Evolutionary conservation across 805 yeast species (phyloP).

Genomic region (Lipomyces mesembrius): DNA sequence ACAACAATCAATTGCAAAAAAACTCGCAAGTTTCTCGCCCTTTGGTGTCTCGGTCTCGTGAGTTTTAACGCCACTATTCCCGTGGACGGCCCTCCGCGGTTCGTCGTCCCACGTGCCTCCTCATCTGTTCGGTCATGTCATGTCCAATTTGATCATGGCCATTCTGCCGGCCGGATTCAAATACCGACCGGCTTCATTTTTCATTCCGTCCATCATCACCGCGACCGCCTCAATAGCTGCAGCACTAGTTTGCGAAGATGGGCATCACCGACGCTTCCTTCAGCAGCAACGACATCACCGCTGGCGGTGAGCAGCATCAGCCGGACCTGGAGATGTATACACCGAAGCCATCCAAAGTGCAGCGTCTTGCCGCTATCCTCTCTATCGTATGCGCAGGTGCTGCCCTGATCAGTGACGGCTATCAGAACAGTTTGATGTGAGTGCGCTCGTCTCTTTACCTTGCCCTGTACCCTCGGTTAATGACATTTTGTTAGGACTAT

Average conservation of each 20-base stretch:
- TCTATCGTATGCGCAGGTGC: conserved; percentile 70
- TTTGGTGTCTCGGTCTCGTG: no score
- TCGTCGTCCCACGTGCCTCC: no score
- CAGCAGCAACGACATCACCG: background rate
- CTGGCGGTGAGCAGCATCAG: background rate
- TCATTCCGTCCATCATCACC: no score
- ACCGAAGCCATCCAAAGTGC: conserved; percentile 20
- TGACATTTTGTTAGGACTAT: conserved; percentile 51
- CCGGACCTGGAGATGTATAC: conserved; percentile 8
- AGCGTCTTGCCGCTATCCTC: conserved; percentile 35
- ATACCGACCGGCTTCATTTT: no score
- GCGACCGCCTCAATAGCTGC: no score
- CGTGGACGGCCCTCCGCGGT: no score
- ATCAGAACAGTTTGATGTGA: conserved; percentile 70
- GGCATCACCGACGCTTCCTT: background rate
- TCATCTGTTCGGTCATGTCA: no score
- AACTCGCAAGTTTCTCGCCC: no score
- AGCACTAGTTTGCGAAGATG: background rate
- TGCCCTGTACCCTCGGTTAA: background rate
- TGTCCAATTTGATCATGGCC: no score
- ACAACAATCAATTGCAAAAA: no score
- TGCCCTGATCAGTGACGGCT: conserved; percentile 78
- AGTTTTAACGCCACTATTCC: no score
- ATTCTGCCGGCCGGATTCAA: no score
- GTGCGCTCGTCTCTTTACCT: background rate